These are phyloP conservation scores for Tricholoma terreum DNA, from an alignment of 768 basidiomycete genomes.

Conservation along the genomic window DNA sequence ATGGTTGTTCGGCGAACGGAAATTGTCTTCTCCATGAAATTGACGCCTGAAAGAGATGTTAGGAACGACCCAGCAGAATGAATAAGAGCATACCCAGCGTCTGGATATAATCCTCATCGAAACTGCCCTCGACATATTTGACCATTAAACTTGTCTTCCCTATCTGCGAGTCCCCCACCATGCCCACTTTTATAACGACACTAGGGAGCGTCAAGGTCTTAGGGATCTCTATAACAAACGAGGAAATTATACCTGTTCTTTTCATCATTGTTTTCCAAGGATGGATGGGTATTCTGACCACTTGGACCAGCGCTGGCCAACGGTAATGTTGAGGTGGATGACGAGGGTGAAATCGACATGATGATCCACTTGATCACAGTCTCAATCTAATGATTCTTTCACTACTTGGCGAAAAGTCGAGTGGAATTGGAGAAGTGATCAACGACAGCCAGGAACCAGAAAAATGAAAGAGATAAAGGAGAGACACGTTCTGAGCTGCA, in stretches of 20 bases:
- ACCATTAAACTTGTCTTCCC: slow-evolving; percentile 99
- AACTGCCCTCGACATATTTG: slow-evolving; percentile 98
- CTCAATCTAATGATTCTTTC: slow-evolving; percentile 14
- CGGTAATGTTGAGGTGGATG: slow-evolving; percentile 44
- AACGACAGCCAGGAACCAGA: slow-evolving; percentile 19
- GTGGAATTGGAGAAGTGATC: slow-evolving; percentile 16
- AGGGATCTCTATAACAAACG: slow-evolving; percentile 2
- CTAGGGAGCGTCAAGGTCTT: slow-evolving; percentile 31
- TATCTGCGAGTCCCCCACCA: slow-evolving; percentile 99
- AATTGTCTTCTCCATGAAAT: slow-evolving; percentile 99
- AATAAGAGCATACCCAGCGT: slow-evolving; percentile 72
- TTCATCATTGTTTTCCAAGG: slow-evolving; percentile 64
- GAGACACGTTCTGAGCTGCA: slow-evolving; percentile 35
- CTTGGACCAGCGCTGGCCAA: slow-evolving; percentile 46
- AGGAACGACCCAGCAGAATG: slow-evolving; percentile 2
- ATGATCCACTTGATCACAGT: slow-evolving; percentile 22
- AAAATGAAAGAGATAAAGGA: slow-evolving; percentile 36
- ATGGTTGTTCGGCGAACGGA: slow-evolving; percentile 97
- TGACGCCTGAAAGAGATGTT: slow-evolving; percentile 63
- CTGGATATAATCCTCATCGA: slow-evolving; percentile 99
- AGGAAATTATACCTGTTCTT: slow-evolving; percentile 56
- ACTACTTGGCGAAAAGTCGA: slow-evolving; percentile 14
- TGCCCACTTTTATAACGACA: slow-evolving; percentile 97
- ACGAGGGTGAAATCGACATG: slow-evolving; percentile 51
- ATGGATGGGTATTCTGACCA: slow-evolving; percentile 47